Evolutionary conservation across 2,329 filamentous ascomycete genomes (phyloP).

Genomic region (Apiospora marii): DNA sequence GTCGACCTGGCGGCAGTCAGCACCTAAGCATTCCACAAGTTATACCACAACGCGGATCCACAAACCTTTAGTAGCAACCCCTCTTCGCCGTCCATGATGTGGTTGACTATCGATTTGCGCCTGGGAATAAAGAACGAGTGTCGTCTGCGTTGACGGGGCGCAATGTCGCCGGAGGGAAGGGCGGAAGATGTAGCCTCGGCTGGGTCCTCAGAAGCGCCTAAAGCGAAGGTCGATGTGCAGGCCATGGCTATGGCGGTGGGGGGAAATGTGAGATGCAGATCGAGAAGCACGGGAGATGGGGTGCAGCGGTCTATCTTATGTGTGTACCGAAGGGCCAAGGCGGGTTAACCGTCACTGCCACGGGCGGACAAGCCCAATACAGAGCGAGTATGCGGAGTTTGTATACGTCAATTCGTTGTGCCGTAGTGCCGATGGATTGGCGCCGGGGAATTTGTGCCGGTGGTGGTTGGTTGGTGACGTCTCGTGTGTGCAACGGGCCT

Average conservation of each 20-base stretch:
- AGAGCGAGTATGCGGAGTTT: slow-evolving; percentile 8
- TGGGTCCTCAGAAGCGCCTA: slow-evolving; percentile 44
- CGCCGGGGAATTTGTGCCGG: slow-evolving; percentile 1
- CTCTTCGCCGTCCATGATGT: slow-evolving; percentile 70
- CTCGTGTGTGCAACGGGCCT: slow-evolving; percentile 2
- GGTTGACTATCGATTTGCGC: slow-evolving; percentile 65
- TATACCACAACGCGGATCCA: background rate
- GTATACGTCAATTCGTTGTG: background rate
- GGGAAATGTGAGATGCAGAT: slow-evolving; percentile 18
- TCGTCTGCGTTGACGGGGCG: slow-evolving; percentile 52
- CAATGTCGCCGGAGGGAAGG: slow-evolving; percentile 44
- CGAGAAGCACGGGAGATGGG: background rate
- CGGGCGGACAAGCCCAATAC: background rate
- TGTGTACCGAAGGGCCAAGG: slow-evolving; percentile 11
- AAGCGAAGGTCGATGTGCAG: slow-evolving; percentile 40
- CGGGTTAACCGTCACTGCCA: background rate
- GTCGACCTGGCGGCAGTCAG: slow-evolving; percentile 64
- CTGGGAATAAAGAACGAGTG: slow-evolving; percentile 65
- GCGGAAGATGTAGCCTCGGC: slow-evolving; percentile 50
- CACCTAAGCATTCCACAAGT: background rate
- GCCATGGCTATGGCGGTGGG: slow-evolving; percentile 43
- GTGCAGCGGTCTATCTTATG: slow-evolving; percentile 6
- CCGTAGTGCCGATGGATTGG: slow-evolving; percentile 7
- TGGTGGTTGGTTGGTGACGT: background rate
- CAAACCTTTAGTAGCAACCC: slow-evolving; percentile 64